Conservation (phyloP, 2,329 filamentous ascomycete species). For the Niveomyces coronatus region DNA sequence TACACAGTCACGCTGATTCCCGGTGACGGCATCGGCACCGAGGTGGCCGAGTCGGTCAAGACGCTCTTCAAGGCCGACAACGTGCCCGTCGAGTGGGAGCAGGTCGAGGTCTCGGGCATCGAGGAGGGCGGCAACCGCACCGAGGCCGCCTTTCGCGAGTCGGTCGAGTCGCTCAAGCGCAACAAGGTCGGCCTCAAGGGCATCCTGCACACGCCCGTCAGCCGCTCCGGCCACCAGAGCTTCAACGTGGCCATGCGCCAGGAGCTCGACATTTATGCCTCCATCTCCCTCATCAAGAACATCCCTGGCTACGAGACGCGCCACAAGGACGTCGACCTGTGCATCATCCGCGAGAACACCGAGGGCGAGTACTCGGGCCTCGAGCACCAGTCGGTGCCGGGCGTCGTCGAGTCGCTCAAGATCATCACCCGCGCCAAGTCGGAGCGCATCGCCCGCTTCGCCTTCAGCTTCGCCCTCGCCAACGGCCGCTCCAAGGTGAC, state of each 20-base stretch:
- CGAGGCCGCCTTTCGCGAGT: constrained; percentile 91
- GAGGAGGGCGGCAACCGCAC: constrained; percentile 77
- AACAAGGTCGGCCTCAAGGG: constrained; percentile 99
- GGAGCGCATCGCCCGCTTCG: constrained; percentile 98
- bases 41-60: constrained; percentile 97
- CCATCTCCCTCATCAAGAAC: constrained; percentile 97
- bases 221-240: constrained; percentile 92
- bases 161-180: constrained; percentile 87
- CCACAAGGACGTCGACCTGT: constrained; percentile 94
- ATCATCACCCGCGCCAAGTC: constrained; percentile 99
- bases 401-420: constrained; percentile 98
- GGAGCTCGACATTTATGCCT: constrained; percentile 99
- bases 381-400: constrained; percentile 93
- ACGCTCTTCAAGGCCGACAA: constrained; percentile 99
- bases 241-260: constrained; percentile 99
- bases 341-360: constrained; percentile 99
- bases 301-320: constrained; percentile 97
- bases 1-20: constrained; percentile 98
- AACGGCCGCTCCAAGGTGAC: constrained; percentile 99
- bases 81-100: constrained; percentile 97
- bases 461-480: constrained; percentile 93
- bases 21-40: constrained; percentile 96
- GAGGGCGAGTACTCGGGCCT: constrained; percentile 99
- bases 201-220: constrained; percentile 95
- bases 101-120: constrained; percentile 89